phyloP scores from a whole-genome alignment of 2,329 filamentous ascomycete genomes.

The Pestalotiopsis sp. region DNA sequence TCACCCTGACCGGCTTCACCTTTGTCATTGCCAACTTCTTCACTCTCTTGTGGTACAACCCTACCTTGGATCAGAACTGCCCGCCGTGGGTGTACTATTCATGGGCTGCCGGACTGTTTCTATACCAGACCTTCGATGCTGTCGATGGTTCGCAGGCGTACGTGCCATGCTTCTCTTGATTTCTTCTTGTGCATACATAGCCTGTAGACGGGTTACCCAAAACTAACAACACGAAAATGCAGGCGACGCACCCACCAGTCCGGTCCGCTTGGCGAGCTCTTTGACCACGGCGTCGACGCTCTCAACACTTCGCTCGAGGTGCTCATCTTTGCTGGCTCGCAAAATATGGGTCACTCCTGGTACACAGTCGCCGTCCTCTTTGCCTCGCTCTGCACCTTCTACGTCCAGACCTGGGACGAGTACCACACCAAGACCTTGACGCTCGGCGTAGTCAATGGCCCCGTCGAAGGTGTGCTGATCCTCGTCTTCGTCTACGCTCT shows the following conservation, averaged over 20 bases:
- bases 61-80: conserved; percentile 90
- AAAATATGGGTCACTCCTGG: conserved; percentile 94
- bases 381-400: conserved; percentile 89
- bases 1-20: conserved; percentile 85
- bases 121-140: conserved; percentile 98
- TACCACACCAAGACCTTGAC: conserved; percentile 97
- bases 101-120: conserved; percentile 85
- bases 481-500: conserved; percentile 79
- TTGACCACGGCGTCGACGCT: conserved; percentile 96
- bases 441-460: conserved; percentile 87
- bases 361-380: conserved; percentile 82
- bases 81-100: conserved; percentile 92
- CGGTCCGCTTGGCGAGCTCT: conserved; percentile 91
- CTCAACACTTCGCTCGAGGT: conserved; percentile 95
- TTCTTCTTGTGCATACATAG: neutral
- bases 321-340: conserved; percentile 84
- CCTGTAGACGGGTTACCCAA: neutral
- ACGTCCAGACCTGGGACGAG: conserved; percentile 98
- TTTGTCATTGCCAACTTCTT: conserved; percentile 89
- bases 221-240: conserved; percentile 12
- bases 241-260: conserved; percentile 88
- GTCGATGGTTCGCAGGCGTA: conserved; percentile 93
- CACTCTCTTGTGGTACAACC: conserved; percentile 93
- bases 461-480: conserved; percentile 90
- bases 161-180: conserved; percentile 34